phyloP scores from a whole-genome alignment of 169 alveolate species.

The Plasmodium vivax region DNA sequence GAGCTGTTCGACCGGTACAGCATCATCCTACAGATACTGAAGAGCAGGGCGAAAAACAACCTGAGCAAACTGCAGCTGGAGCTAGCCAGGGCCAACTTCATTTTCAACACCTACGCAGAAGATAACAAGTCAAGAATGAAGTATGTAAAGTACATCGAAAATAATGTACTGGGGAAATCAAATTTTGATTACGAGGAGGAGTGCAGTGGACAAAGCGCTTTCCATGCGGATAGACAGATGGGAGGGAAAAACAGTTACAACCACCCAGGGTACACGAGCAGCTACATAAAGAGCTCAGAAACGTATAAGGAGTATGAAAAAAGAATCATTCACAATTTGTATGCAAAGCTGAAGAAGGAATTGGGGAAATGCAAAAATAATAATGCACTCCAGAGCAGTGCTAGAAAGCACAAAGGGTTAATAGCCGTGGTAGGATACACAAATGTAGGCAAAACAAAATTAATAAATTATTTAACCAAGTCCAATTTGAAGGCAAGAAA shows the following conservation, averaged over 20 bases:
- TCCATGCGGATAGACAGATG: slow-evolving; percentile 81
- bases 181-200: slow-evolving; percentile 21
- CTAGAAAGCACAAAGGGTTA: slow-evolving; percentile 75
- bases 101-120: slow-evolving; percentile 85
- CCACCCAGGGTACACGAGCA: slow-evolving; percentile 75
- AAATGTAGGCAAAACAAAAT: slow-evolving; percentile 93
- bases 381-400: slow-evolving; percentile 61
- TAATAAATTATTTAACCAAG: slow-evolving; percentile 88
- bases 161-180: slow-evolving; percentile 50
- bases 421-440: slow-evolving; percentile 93
- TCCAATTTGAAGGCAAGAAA: slow-evolving; percentile 87
- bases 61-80: slow-evolving; percentile 85
- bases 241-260: slow-evolving; percentile 5
- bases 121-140: slow-evolving; percentile 76
- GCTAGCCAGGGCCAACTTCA: slow-evolving; percentile 85
- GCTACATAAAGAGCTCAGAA: slow-evolving; percentile 83
- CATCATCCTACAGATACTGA: slow-evolving; percentile 87
- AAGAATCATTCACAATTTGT: slow-evolving; percentile 84
- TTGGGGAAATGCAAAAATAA: slow-evolving; percentile 80
- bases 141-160: slow-evolving; percentile 61
- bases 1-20: slow-evolving; percentile 88
- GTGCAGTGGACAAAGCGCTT: slow-evolving; percentile 77
- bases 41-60: slow-evolving; percentile 86
- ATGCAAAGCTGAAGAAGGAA: slow-evolving; percentile 84
- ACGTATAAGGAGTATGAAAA: slow-evolving; percentile 80